Conservation (phyloP, 139 green algal genomes). For the Chlamydomonas sp. region DNA sequence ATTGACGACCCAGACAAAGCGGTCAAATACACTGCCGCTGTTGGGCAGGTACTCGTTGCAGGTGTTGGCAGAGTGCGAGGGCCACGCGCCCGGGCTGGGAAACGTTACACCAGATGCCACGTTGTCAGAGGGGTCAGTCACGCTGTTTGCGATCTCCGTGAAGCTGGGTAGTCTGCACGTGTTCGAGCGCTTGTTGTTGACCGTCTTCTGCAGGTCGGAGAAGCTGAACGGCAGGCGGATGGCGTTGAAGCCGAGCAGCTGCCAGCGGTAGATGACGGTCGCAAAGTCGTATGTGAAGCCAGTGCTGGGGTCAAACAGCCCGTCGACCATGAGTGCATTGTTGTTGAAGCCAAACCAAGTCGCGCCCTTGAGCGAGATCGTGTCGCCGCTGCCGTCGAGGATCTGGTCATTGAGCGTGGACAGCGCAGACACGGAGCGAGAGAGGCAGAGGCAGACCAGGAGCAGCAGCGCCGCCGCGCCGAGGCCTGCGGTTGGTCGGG, state of each 20-base stretch:
- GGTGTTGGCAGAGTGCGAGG: background rate
- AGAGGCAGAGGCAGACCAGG: background rate
- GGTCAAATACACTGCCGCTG: slow-evolving; percentile 25
- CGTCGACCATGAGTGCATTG: slow-evolving; percentile 17
- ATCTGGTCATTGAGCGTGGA: slow-evolving; percentile 7
- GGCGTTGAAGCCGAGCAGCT: slow-evolving; percentile 21
- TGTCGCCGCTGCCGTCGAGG: background rate
- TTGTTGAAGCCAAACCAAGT: slow-evolving; percentile 19
- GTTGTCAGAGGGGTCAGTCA: background rate
- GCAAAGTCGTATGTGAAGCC: slow-evolving; percentile 18
- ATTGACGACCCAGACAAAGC: slow-evolving; percentile 43
- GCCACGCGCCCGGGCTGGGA: background rate
- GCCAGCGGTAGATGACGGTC: slow-evolving; percentile 15
- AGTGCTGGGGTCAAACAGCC: slow-evolving; percentile 5
- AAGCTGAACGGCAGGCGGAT: slow-evolving; percentile 18
- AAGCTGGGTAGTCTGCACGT: background rate
- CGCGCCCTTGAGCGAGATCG: slow-evolving; percentile 7
- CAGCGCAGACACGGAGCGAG: background rate
- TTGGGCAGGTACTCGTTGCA: slow-evolving; percentile 36
- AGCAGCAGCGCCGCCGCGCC: background rate
- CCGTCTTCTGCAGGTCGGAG: background rate
- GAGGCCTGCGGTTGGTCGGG: too few relatives aligned
- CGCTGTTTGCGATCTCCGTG: slow-evolving; percentile 3
- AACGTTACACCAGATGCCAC: background rate
- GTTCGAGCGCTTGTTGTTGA: slow-evolving; percentile 3